Percentiles rank a stretch among this genome's conserved stretches.
Conservation (phyloP, 495 filamentous ascomycete genomes). For the Tuber umbilicatum region DNA sequence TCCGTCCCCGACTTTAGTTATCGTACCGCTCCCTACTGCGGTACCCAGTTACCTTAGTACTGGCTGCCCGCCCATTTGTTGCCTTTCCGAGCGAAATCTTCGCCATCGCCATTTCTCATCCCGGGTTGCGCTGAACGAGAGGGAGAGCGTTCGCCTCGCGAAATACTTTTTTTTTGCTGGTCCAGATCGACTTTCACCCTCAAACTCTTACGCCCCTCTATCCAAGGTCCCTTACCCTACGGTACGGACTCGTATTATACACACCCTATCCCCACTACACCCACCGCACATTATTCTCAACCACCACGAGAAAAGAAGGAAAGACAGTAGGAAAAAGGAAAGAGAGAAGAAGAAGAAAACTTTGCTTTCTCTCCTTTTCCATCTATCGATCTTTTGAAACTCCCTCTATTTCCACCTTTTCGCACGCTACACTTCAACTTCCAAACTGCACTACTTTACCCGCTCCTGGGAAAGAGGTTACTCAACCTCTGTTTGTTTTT, state of each 20-base stretch:
- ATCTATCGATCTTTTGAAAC: slow-evolving; percentile 21
- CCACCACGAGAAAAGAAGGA: not conserved
- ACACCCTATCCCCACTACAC: slow-evolving; percentile 1
- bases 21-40: not conserved
- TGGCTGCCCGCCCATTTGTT: not conserved
- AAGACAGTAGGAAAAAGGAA: slow-evolving; percentile 16
- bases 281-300: not conserved
- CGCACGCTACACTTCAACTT: slow-evolving; percentile 34
- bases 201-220: not conserved
- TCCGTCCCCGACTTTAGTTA: not conserved
- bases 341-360: not conserved
- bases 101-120: slow-evolving; percentile 2
- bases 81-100: not conserved
- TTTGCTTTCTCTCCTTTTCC: slow-evolving; percentile 9
- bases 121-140: not conserved
- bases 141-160: not conserved
- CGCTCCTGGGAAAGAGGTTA: slow-evolving; percentile 7
- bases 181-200: not conserved
- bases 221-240: not conserved
- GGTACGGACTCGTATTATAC: too few relatives aligned
- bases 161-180: not conserved
- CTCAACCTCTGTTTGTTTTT: not conserved
- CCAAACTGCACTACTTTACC: slow-evolving; percentile 28
- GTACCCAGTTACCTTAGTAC: not conserved
- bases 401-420: slow-evolving; percentile 22